Base-by-base conservation (phyloP, 2,329 filamentous ascomycete genomes). In the Penicillium sp. region DNA sequence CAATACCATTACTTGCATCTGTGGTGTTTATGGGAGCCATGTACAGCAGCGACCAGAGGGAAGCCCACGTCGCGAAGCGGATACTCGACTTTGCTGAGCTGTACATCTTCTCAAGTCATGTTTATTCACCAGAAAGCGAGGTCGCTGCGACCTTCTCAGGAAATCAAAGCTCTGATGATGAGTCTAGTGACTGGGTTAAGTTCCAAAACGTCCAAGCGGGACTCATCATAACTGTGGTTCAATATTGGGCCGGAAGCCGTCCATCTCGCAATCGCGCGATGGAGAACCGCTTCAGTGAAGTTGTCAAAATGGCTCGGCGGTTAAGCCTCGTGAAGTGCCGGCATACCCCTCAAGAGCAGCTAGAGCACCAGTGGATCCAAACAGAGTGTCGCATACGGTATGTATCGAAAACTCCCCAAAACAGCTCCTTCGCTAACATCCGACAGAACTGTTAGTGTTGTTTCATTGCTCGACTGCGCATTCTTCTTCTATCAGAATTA, bases 401-500 rank as follows among this genome's bases (percentile, higher is more conserved):
- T 25, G 63, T 58, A 6, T 38, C 1, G 13, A 14, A 36, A 4
- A 3, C 13, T 2, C 4, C 25, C 9, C 16, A 8, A 9, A 4
- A 5, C 16, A 9, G 8, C 14, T 28, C 4, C n/a, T 3, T 11
- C n/a, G 22, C 60, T 64, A 40, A 63, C 14, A 10, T 9, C 5
- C 16, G 5, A 3, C 27, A 76, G 74, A 14, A 70, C 72, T 3
- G 70, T 76, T 33, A 68, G 62, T 36, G 64, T 71, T 4, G 68
- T 77, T n/a, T 68, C 67, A 0, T 63, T 74, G 3, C 60, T 77
- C 9, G 75, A 77, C 56, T 74, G 69, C 44, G 74, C 75, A 10
- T 74, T 77, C 50, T 69, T 66, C 2, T 77, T 77, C 52, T 77
- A 70, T 51, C 69, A 73, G 33, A 76, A 77, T 42, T 76, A 72